Evolutionary conservation across 176 grass and related monocot species (phyloP).

Genomic region (Aegilops longissima): DNA sequence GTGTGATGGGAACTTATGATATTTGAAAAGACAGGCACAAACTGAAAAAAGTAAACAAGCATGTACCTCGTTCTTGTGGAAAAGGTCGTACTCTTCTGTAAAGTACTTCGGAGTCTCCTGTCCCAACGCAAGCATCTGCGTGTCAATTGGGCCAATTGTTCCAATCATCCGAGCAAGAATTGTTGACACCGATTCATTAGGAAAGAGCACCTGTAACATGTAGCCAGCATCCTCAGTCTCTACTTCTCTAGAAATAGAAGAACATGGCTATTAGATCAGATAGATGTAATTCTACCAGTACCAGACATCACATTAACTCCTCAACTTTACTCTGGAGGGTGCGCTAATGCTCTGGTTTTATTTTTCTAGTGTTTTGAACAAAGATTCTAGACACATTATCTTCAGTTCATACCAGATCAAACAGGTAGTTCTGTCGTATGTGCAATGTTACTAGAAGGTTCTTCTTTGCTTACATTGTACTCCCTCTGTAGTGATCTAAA

Average conservation of each 20-base stretch:
- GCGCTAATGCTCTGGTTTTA: neutral
- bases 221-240: neutral
- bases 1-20: neutral
- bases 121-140: constrained; percentile 79
- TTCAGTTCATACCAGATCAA: neutral
- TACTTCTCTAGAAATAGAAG: constrained; percentile 18
- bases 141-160: constrained; percentile 86
- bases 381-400: constrained; percentile 3
- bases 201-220: constrained; percentile 84
- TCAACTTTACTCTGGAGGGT: neutral
- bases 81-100: constrained; percentile 80
- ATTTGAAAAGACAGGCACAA: constrained; percentile 4
- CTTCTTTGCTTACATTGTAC: constrained; percentile 4
- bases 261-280: constrained; percentile 11
- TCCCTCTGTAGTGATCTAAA: too few relatives aligned
- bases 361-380: neutral
- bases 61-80: constrained; percentile 79
- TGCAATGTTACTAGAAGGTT: constrained; percentile 2
- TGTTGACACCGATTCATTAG: constrained; percentile 78
- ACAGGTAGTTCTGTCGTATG: constrained; percentile 2
- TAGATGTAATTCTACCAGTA: neutral
- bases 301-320: neutral
- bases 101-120: constrained; percentile 83
- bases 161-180: constrained; percentile 98
- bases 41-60: constrained; percentile 17